Conservation (phyloP, 257 asterid genomes). For the Asclepias syriaca region DNA sequence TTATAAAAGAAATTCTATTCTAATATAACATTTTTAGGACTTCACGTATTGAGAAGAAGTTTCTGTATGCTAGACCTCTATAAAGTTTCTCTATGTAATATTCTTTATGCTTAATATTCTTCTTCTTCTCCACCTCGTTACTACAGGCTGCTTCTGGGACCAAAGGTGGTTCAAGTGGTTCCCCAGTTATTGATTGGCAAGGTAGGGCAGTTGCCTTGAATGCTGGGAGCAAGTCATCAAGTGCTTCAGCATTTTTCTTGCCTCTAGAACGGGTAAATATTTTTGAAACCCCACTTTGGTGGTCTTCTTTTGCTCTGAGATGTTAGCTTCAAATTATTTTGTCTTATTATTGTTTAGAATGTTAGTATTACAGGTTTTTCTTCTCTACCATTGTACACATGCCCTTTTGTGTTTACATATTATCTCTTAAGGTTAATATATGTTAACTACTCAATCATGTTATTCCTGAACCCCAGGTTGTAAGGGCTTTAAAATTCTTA, state of each 20-base stretch:
- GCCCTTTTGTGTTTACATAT: background rate
- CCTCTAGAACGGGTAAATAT: conserved; percentile 91
- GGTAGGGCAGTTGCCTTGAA: conserved; percentile 99
- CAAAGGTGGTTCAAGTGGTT: conserved; percentile 99
- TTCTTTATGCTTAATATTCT: background rate
- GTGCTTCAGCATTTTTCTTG: conserved; percentile 97
- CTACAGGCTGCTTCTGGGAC: conserved; percentile 99
- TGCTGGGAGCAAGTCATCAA: conserved; percentile 98
- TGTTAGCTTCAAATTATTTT: background rate
- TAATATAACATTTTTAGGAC: background rate
- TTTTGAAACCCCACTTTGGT: background rate
- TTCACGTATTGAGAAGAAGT: background rate
- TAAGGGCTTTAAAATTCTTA: conserved; percentile 76
- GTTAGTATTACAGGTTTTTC: background rate
- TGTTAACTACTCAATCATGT: background rate
- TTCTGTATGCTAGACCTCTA: background rate
- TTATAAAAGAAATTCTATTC: background rate
- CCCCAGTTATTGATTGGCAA: conserved; percentile 99
- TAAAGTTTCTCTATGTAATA: background rate
- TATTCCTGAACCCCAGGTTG: conserved; percentile 53
- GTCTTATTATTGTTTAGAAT: background rate
- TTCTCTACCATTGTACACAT: background rate
- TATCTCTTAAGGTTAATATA: background rate
- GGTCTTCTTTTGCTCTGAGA: background rate
- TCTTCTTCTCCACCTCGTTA: conserved; percentile 12